phyloP scores from a whole-genome alignment of 192 early-diverging fungal species.

The Backusella parvicylindrica region DNA sequence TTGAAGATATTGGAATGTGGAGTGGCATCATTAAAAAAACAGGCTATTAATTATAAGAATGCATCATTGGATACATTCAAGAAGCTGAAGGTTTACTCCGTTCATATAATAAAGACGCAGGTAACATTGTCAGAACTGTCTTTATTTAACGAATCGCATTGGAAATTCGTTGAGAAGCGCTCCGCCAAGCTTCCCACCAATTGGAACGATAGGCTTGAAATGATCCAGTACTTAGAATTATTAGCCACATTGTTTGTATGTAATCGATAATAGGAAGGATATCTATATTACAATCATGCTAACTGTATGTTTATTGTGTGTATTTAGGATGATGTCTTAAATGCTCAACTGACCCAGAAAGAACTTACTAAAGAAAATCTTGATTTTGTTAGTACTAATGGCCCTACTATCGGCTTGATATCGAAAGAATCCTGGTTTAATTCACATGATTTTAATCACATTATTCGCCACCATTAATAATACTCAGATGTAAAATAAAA shows the following conservation, averaged over 20 bases:
- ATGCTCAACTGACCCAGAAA: neutral
- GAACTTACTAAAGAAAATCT: neutral
- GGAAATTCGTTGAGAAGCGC: neutral
- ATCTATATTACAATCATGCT: neutral
- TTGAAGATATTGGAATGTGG: constrained; percentile 12
- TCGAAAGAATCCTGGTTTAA: too few species aligned
- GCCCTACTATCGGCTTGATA: too few species aligned
- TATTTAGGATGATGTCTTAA: neutral
- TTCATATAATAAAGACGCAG: neutral
- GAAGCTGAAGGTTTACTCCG: constrained; percentile 6
- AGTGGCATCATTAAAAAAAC: neutral
- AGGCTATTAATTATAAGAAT: constrained; percentile 4
- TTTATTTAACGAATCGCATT: neutral
- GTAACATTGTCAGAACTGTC: neutral
- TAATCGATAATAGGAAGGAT: neutral
- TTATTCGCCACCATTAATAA: too few species aligned
- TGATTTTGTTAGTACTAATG: neutral
- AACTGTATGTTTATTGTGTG: neutral
- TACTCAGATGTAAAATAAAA: too few species aligned
- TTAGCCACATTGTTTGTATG: constrained; percentile 2
- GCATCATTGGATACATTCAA: constrained; percentile 1
- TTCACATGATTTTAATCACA: too few species aligned
- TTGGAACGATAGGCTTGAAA: neutral
- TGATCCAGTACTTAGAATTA: constrained; percentile 1
- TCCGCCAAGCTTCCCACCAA: neutral